phyloP scores from a whole-genome alignment of 1,139 yeast species.

The Nakaseomyces sp. region DNA sequence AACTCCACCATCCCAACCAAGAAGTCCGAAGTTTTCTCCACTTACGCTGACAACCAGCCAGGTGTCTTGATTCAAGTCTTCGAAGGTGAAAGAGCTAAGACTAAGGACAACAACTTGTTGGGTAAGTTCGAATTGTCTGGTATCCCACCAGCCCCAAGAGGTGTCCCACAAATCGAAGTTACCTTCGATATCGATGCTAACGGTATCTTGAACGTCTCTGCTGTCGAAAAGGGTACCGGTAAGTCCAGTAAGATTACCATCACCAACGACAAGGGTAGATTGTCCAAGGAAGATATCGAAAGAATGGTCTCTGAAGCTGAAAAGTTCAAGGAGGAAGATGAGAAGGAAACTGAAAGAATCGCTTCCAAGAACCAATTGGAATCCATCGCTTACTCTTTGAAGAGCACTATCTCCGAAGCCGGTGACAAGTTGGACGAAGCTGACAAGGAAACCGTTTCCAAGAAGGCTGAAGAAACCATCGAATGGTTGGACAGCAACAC shows the following conservation, averaged over 20 bases:
- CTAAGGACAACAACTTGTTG: slow-evolving; percentile 87
- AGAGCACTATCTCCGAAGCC: slow-evolving; percentile 74
- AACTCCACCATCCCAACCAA: slow-evolving; percentile 90
- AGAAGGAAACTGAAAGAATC: slow-evolving; percentile 70
- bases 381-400: slow-evolving; percentile 83
- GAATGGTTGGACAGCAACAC: slow-evolving; percentile 84
- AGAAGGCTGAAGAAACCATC: slow-evolving; percentile 79
- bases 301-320: slow-evolving; percentile 92
- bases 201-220: slow-evolving; percentile 89
- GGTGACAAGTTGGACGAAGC: slow-evolving; percentile 73
- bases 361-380: slow-evolving; percentile 84
- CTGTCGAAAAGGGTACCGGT: slow-evolving; percentile 86
- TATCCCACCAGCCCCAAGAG: slow-evolving; percentile 94
- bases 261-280: slow-evolving; percentile 93
- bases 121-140: slow-evolving; percentile 91
- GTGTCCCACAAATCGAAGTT: slow-evolving; percentile 91
- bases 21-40: slow-evolving; percentile 85
- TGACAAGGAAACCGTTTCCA: slow-evolving; percentile 69
- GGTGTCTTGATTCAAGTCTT: slow-evolving; percentile 87
- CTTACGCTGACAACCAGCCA: slow-evolving; percentile 90
- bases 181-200: slow-evolving; percentile 88
- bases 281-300: slow-evolving; percentile 88
- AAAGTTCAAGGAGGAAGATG: slow-evolving; percentile 78
- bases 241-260: slow-evolving; percentile 73
- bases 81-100: slow-evolving; percentile 91